Evolutionary conservation across 345 rosid species (phyloP).

Genomic region (Cardiospermum halicacabum): DNA sequence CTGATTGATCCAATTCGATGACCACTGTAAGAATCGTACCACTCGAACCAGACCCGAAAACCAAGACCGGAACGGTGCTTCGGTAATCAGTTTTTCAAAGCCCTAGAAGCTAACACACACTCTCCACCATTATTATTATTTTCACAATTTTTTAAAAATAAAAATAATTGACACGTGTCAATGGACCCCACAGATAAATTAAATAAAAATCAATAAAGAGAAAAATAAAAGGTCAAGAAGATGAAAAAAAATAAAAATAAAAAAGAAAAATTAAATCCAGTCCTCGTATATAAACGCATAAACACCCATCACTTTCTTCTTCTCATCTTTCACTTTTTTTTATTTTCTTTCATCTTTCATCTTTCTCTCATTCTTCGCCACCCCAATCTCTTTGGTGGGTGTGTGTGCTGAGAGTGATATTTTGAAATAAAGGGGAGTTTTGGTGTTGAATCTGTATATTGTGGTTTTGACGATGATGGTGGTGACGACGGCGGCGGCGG

Average conservation of each 20-base stretch:
- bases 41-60: not conserved
- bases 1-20: too few species aligned
- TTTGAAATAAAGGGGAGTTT: too few species aligned
- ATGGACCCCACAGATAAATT: conserved; percentile 4
- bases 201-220: not conserved
- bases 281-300: conserved; percentile 22
- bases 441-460: too few species aligned
- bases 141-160: not conserved
- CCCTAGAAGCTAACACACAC: conserved; percentile 11
- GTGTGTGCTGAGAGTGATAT: not conserved
- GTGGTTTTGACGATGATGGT: too few species aligned
- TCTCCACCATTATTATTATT: not conserved
- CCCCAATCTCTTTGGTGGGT: conserved; percentile 1
- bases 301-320: conserved; percentile 17
- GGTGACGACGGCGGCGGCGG: conserved; percentile 19
- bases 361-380: conserved; percentile 25
- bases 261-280: not conserved
- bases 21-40: too few species aligned
- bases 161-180: conserved; percentile 25
- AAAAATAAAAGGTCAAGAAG: conserved; percentile 7
- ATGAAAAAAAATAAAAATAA: not conserved
- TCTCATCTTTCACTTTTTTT: conserved; percentile 14
- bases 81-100: conserved; percentile 14
- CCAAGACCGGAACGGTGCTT: not conserved
- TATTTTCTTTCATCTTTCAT: too few species aligned